Evolutionary conservation across 768 basidiomycete genomes (phyloP), one percentile per base, ranked within the genome.

Genomic region (Austroboletus eburneus): DNA sequence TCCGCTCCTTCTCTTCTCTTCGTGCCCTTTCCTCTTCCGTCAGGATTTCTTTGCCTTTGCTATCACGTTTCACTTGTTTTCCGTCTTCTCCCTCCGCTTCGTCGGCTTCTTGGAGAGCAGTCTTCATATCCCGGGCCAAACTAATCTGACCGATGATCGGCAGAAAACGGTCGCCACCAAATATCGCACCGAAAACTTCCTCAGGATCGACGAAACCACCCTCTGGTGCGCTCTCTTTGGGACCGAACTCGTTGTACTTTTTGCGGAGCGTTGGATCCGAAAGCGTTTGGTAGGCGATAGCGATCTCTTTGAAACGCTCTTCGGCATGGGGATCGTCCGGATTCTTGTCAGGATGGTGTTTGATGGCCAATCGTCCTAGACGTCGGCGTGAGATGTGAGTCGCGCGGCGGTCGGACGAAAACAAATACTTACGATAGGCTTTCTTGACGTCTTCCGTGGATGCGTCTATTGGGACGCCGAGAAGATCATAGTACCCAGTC

Each of bases 291-390:
- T 87, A 91, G 3, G 91, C 91, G 41, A 92, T 87, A 0, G 91
- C 89, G 51, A 95, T 91, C 52, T 86, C 78, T 60, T 91, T 91
- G 74, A 92, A 92, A n/a, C 81, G 78, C 50, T 90, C 90, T 57
- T 88, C 90, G 1, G 92, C 90, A 21, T 74, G 66, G 0, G 89
- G 91, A 65, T 93, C 91, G 58, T 87, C 81, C 1, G 81, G 89
- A 61, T 94, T 92, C 74, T 93, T 93, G 76, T 93, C 91, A 0
- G 91, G 91, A 63, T 92, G 91, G 57, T 85, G 82, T 65, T 91
- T 91, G 68, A 95, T 92, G 2, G 91, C 91, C 42, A 91, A 74
- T 6, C 85, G 79, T 36, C 87, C 85, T 89, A 45, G 21, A 43
- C 21, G 33, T 45, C 44, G 23, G 18, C 8, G 25, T 17, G 20